Evolutionary conservation across 805 yeast species (phyloP).

Genomic region (Myxozyma nipponensis): DNA sequence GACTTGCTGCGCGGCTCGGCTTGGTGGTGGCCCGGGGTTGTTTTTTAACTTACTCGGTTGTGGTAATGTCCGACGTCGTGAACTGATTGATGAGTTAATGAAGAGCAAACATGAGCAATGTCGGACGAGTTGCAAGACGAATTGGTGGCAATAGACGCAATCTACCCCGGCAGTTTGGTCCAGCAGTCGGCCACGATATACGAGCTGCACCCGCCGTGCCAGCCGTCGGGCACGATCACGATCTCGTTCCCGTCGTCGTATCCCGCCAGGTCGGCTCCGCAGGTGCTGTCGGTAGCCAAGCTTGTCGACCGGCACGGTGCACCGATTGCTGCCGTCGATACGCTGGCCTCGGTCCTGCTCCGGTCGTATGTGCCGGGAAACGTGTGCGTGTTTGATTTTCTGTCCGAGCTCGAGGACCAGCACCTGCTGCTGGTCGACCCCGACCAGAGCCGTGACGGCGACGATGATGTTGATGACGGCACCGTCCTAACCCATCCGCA

Average conservation of each 20-base stretch:
- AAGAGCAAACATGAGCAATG: conserved; percentile 11
- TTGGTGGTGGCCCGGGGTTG: too few relatives aligned
- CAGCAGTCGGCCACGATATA: conserved; percentile 39
- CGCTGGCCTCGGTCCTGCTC: conserved; percentile 39
- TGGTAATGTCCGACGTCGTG: too few relatives aligned
- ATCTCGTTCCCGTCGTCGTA: conserved; percentile 68
- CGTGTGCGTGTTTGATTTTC: conserved; percentile 76
- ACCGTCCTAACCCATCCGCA: conserved; percentile 45
- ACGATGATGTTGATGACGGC: neutral
- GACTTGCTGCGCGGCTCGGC: too few relatives aligned
- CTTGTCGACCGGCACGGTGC: conserved; percentile 1
- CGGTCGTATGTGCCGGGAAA: conserved; percentile 54
- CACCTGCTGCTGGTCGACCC: neutral
- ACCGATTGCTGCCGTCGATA: neutral
- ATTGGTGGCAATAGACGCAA: conserved; percentile 77
- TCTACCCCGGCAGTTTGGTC: conserved; percentile 63
- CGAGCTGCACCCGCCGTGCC: conserved; percentile 39
- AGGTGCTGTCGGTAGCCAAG: conserved; percentile 52
- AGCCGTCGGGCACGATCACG: conserved; percentile 51
- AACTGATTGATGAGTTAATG: too few relatives aligned
- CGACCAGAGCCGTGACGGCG: neutral
- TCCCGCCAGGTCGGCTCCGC: conserved; percentile 60
- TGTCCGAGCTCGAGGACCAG: conserved; percentile 44
- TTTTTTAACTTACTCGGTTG: too few relatives aligned
- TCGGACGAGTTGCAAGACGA: conserved; percentile 62